phyloP scores from a whole-genome alignment of 2,329 filamentous ascomycete genomes.

The Neoarthrinium moseri region DNA sequence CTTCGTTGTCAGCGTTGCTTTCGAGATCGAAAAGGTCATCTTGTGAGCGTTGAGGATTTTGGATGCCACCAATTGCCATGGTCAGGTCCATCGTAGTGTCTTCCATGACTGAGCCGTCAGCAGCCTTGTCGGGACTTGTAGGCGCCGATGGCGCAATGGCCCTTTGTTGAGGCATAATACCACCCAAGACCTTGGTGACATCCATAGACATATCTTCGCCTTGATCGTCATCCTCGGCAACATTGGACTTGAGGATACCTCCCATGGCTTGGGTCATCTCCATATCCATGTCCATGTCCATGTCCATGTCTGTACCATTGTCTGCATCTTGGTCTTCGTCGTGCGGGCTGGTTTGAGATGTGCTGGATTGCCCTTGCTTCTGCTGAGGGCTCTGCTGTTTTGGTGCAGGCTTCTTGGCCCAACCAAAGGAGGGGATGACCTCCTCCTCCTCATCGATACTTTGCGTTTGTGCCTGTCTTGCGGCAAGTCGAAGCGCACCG shows the following conservation, averaged over 20 bases:
- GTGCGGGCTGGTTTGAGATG: slow-evolving; percentile 8
- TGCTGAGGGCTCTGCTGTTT: slow-evolving; percentile 30
- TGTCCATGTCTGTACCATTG: slow-evolving; percentile 27
- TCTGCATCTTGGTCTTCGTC: slow-evolving; percentile 23
- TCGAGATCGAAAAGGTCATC: slow-evolving; percentile 35
- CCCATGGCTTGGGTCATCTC: slow-evolving; percentile 57
- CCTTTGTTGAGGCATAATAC: slow-evolving; percentile 60
- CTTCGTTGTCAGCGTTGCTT: slow-evolving; percentile 49
- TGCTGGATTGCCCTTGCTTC: slow-evolving; percentile 41
- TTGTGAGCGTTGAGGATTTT: slow-evolving; percentile 27
- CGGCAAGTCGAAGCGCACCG: slow-evolving; percentile 73
- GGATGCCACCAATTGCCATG: slow-evolving; percentile 72
- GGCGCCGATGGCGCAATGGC: slow-evolving; percentile 22
- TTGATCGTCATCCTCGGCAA: slow-evolving; percentile 44
- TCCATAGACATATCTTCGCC: slow-evolving; percentile 88
- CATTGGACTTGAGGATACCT: slow-evolving; percentile 42
- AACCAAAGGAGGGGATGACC: slow-evolving; percentile 74
- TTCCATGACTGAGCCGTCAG: slow-evolving; percentile 41
- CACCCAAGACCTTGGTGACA: slow-evolving; percentile 78
- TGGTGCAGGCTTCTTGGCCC: slow-evolving; percentile 58
- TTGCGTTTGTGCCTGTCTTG: slow-evolving; percentile 72
- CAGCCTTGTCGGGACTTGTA: slow-evolving; percentile 21
- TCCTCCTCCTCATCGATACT: slow-evolving; percentile 67
- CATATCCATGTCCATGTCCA: slow-evolving; percentile 51
- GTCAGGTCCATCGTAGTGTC: slow-evolving; percentile 87